Conservation (phyloP, 768 basidiomycete species). For the Agaricus sinodeliciosus region DNA sequence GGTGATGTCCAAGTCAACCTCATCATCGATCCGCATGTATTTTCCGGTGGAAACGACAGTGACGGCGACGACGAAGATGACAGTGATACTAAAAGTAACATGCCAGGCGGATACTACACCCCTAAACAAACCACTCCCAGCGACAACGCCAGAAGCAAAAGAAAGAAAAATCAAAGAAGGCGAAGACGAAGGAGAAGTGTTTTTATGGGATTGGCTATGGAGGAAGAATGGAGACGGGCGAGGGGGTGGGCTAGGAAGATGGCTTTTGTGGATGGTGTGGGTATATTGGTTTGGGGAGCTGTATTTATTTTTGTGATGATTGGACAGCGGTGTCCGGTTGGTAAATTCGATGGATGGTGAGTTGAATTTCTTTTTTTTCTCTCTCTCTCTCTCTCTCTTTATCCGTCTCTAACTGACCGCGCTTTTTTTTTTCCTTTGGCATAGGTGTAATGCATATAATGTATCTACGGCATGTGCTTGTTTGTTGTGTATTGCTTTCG, state of each 20-base stretch:
- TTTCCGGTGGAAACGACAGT: constrained; percentile 28
- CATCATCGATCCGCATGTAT: constrained; percentile 62
- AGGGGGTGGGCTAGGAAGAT: constrained; percentile 47
- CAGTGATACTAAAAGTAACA: constrained; percentile 23
- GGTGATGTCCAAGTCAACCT: constrained; percentile 64
- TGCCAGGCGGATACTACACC: constrained; percentile 32
- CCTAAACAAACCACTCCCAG: no score
- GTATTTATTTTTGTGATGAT: constrained; percentile 54
- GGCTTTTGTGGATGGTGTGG: constrained; percentile 40
- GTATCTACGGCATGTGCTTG: constrained; percentile 57
- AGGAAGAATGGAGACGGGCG: constrained; percentile 55
- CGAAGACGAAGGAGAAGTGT: constrained; percentile 42
- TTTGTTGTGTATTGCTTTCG: constrained; percentile 49
- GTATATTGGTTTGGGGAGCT: constrained; percentile 47
- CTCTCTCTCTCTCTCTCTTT: no score
- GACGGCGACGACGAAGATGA: constrained; percentile 34
- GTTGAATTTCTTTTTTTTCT: constrained; percentile 14
- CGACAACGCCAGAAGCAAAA: no score
- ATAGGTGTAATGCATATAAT: constrained; percentile 70
- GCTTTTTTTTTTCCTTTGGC: neutral
- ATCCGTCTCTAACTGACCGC: neutral
- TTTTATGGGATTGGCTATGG: constrained; percentile 56
- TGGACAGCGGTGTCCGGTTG: constrained; percentile 59
- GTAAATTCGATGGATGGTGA: constrained; percentile 58
- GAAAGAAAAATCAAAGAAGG: constrained; percentile 22